Evolutionary conservation across 805 yeast genomes (phyloP).

Genomic region (Cyberlindnera subsufficiens): DNA sequence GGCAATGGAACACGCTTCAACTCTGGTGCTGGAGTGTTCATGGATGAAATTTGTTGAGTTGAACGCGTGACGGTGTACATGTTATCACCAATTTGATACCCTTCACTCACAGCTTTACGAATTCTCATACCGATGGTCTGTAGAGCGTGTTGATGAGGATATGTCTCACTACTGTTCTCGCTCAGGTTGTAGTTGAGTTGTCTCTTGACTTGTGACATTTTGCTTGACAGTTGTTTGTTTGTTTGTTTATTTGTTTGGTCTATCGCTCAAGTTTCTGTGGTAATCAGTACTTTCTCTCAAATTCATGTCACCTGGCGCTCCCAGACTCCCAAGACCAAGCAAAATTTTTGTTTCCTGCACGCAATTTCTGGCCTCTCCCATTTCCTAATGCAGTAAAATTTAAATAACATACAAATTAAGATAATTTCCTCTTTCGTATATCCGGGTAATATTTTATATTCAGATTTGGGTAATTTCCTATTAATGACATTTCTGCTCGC

Average conservation of each 20-base stretch:
- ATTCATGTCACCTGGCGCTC: too few relatives aligned
- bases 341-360: too few relatives aligned
- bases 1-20: conserved; percentile 33
- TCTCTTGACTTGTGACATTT: conserved; percentile 31
- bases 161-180: conserved; percentile 23
- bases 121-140: conserved; percentile 66
- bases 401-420: too few relatives aligned
- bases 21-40: conserved; percentile 13
- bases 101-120: conserved; percentile 60
- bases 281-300: not conserved
- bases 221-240: not conserved
- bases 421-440: too few relatives aligned
- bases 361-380: too few relatives aligned
- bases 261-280: not conserved
- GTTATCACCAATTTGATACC: conserved; percentile 34
- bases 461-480: too few relatives aligned
- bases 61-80: conserved; percentile 7
- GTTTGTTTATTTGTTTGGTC: not conserved
- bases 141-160: conserved; percentile 32
- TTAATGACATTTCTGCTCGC: conserved; percentile 10
- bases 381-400: too few relatives aligned
- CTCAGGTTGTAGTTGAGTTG: conserved; percentile 24
- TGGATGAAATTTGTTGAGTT: conserved; percentile 2
- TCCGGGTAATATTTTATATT: too few relatives aligned
- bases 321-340: too few relatives aligned